Percentiles rank a stretch among this genome's conserved stretches.
Evolutionary conservation across 306 rosid genomes (phyloP).

Genomic region (Boehmeria nivea): DNA sequence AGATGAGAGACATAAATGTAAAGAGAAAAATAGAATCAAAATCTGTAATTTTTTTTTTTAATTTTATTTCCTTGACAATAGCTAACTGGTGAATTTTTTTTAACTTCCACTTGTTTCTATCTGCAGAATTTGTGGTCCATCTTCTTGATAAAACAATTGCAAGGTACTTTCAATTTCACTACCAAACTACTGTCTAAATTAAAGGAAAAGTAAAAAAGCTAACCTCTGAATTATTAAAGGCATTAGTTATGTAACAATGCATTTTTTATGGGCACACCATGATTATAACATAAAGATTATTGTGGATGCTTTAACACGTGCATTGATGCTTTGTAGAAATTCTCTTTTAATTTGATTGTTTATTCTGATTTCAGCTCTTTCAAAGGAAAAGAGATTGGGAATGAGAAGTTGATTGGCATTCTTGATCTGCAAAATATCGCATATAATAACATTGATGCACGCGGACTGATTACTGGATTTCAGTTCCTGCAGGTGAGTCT

Average conservation of each 20-base stretch:
- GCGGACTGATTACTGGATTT: constrained; percentile 78
- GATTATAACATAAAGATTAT: no score
- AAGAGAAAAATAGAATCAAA: no score
- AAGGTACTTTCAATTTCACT: constrained; percentile 50
- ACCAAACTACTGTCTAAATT: no score
- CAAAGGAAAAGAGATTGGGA: constrained; percentile 73
- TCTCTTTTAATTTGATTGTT: constrained; percentile 3
- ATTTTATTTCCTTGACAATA: no score
- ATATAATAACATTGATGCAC: constrained; percentile 66
- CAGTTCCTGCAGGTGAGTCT: constrained; percentile 75
- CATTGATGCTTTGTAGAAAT: no score
- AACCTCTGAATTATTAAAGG: no score
- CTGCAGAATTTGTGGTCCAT: constrained; percentile 71
- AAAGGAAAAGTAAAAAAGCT: no score
- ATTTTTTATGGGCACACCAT: neutral
- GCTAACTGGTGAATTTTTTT: no score
- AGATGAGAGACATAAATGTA: no score
- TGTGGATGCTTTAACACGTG: no score
- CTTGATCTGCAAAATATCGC: constrained; percentile 63
- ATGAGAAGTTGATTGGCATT: constrained; percentile 70
- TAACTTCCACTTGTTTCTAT: constrained; percentile 11
- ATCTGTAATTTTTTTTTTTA: no score
- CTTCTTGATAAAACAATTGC: constrained; percentile 74
- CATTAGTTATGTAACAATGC: no score
- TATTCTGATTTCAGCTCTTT: constrained; percentile 43